Base-by-base conservation (phyloP, 805 yeast species). In the Candida adriatica region DNA sequence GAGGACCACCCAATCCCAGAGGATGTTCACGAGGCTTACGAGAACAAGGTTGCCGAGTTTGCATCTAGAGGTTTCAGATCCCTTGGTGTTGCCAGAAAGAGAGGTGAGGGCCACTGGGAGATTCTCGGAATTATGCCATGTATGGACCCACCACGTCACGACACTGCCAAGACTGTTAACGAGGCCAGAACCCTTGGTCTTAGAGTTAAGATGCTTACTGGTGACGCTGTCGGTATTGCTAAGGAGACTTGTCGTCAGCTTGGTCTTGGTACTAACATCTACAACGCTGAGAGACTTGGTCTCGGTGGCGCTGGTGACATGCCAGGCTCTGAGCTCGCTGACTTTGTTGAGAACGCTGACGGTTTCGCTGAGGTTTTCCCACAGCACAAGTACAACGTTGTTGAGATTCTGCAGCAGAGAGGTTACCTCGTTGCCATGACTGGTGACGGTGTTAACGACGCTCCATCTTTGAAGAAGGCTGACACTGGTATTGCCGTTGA, bases 281-380 rank as follows among this genome's bases (percentile, higher is more conserved):
- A 84, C 74, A 87, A 87, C 64, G 96, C 96, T 56, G 96, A 87
- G 70, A 79, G 90, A 69, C 77, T 87, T 65, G 95, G 95, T 75
- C 74, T 87, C 57, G 87, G 94, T 61, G 94, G 95, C 65, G 71
- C 68, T 36, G 90, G 90, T 72, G 88, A 81, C 70, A 79, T 86
- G 83, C 84, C 94, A 57, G 96, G 96, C 79, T 84, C 95, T 58
- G 94, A 86, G 66, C 80, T 86, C 77, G 94, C 90, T 68, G 96
- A 86, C 68, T 85, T 86, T 53, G 95, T 86, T 71, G 95, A 86
- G 72, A 85, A 84, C 58, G 96, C 96, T 47, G 96, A 86, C 71
- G 96, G 96, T 75, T 86, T 86, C 64, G 95, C 95, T 65, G 95
- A 86, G 73, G 95, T 86, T 61, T 86, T 86, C 94, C 96, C 96